These are phyloP conservation scores for Fusarium oxysporum DNA, from an alignment of 2,329 filamentous ascomycete genomes.

Conservation along the genomic window DNA sequence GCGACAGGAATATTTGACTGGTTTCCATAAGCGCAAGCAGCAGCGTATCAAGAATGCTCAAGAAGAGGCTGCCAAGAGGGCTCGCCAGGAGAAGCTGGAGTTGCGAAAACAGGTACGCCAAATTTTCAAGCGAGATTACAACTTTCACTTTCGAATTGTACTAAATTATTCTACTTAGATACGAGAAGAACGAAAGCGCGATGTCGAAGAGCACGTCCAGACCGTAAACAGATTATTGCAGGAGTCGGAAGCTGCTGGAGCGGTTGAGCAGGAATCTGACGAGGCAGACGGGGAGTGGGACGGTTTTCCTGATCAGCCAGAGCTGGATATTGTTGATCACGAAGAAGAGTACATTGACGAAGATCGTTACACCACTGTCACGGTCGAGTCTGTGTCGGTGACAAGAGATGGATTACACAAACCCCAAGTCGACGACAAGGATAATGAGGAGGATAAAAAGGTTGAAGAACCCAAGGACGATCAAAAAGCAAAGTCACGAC, in stretches of 20 bases:
- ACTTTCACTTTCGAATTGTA: background rate
- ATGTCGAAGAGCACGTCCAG: constrained; percentile 84
- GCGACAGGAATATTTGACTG: constrained; percentile 88
- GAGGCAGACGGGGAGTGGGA: constrained; percentile 68
- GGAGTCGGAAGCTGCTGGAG: constrained; percentile 63
- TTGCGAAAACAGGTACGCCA: constrained; percentile 78
- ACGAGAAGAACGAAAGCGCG: constrained; percentile 82
- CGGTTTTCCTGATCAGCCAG: constrained; percentile 68
- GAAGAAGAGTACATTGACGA: constrained; percentile 97
- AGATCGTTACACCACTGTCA: constrained; percentile 94
- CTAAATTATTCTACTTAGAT: constrained; percentile 65
- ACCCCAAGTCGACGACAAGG: constrained; percentile 52
- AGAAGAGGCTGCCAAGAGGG: constrained; percentile 81
- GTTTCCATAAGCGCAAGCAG: constrained; percentile 95
- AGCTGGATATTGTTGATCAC: constrained; percentile 72
- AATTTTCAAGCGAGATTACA: background rate
- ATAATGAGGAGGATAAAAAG: constrained; percentile 53
- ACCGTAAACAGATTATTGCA: constrained; percentile 78
- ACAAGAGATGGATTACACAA: constrained; percentile 78
- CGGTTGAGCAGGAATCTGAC: constrained; percentile 56
- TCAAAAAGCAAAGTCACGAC: constrained; percentile 47
- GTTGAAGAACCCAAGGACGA: constrained; percentile 41
- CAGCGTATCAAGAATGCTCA: constrained; percentile 87
- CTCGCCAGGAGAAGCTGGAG: constrained; percentile 79
- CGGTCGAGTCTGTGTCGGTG: constrained; percentile 87